These are phyloP conservation scores for Alternaria ventricosa DNA, from an alignment of 2,329 filamentous ascomycete species.

Conservation along the genomic window DNA sequence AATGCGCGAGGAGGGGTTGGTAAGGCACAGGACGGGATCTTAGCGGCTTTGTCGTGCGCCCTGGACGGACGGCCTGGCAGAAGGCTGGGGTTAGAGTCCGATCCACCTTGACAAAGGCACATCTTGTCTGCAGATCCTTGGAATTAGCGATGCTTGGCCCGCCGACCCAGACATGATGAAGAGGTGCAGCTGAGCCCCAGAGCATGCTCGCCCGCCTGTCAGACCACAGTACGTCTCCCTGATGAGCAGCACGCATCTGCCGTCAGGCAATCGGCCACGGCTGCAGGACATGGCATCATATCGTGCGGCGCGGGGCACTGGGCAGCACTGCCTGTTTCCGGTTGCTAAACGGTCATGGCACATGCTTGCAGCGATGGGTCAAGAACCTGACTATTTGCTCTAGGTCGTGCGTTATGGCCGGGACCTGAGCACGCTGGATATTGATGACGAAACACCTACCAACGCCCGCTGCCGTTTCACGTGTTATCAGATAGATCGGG, in stretches of 20 bases:
- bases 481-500: constrained; percentile 21
- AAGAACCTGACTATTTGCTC: constrained; percentile 5
- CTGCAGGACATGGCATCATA: constrained; percentile 11
- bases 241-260: constrained; percentile 12
- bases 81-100: constrained; percentile 39
- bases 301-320: constrained; percentile 17
- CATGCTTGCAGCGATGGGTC: constrained; percentile 20
- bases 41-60: constrained; percentile 38
- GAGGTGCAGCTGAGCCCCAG: constrained; percentile 14
- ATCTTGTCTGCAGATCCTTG: constrained; percentile 26
- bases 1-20: constrained; percentile 37
- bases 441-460: constrained; percentile 24
- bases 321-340: constrained; percentile 18
- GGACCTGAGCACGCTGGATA: constrained; percentile 17
- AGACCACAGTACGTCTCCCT: constrained; percentile 13
- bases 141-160: constrained; percentile 15
- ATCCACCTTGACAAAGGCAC: constrained; percentile 31
- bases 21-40: constrained; percentile 30
- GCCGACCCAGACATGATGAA: constrained; percentile 7
- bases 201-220: constrained; percentile 14
- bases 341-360: constrained; percentile 18
- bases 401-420: constrained; percentile 8
- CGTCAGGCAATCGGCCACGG: constrained; percentile 7
- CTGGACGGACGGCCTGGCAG: constrained; percentile 29
- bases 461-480: constrained; percentile 34